Evolutionary conservation across 768 basidiomycete genomes (phyloP).

Genomic region (Amanita pallidorosea): DNA sequence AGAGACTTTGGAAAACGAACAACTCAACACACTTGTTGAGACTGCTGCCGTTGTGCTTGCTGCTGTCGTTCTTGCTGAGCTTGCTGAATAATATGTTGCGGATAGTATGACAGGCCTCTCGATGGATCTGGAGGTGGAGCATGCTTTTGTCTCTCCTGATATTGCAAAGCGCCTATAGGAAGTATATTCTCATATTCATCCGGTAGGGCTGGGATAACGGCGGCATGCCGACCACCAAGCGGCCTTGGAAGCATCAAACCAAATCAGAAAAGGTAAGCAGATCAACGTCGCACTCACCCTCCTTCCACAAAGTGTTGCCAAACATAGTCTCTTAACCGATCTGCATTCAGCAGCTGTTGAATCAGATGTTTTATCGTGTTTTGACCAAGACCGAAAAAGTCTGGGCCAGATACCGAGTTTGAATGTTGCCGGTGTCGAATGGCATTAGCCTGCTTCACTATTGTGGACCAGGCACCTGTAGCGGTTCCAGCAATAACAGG

Average conservation of each 20-base stretch:
- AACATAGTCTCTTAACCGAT: constrained; percentile 67
- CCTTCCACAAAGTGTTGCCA: constrained; percentile 84
- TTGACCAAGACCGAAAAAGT: constrained; percentile 81
- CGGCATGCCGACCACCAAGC: constrained; percentile 72
- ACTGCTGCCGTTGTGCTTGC: constrained; percentile 12
- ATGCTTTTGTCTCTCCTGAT: constrained; percentile 23
- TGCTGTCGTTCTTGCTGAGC: constrained; percentile 20
- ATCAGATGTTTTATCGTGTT: constrained; percentile 86
- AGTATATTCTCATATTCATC: constrained; percentile 54
- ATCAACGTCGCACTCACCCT: constrained; percentile 44
- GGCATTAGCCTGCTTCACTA: constrained; percentile 74
- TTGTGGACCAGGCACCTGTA: constrained; percentile 78
- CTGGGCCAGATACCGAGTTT: constrained; percentile 81
- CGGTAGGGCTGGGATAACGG: constrained; percentile 70
- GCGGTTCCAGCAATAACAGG: constrained; percentile 79
- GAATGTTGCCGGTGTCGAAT: constrained; percentile 76
- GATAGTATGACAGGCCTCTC: constrained; percentile 34
- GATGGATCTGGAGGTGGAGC: constrained; percentile 18
- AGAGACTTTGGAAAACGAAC: constrained; percentile 8
- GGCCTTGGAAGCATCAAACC: constrained; percentile 29
- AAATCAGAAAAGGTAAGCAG: constrained; percentile 5
- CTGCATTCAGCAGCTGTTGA: constrained; percentile 71
- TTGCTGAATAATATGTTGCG: constrained; percentile 37
- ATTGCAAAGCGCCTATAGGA: constrained; percentile 37
- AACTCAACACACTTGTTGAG: constrained; percentile 13